Evolutionary conservation across 2,329 filamentous ascomycete species (phyloP), one percentile per base, ranked within the genome.

Genomic region (Aschersonia sp.): DNA sequence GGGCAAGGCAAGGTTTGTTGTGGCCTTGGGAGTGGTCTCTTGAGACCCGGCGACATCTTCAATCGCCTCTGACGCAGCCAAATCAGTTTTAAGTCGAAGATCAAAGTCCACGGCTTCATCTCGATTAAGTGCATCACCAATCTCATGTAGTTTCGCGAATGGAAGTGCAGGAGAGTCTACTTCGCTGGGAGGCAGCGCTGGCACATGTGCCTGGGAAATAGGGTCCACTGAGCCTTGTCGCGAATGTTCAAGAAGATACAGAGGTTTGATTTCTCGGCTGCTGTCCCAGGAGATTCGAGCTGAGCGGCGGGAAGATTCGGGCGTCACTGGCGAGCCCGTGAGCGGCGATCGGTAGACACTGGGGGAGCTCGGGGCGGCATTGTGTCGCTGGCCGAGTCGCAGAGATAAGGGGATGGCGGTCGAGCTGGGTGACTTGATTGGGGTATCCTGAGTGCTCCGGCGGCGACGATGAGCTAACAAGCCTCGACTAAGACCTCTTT

Each of bases 201-300:
- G 75, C 2, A 79, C 61, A 3, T 67, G 57, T 42, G 51, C 50
- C 9, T 49, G 51, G 1, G 71, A 59, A 30, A 62, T 53, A 29
- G 59, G 55, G 31, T 63, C 59, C 3, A 56, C 55, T 5, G 63
- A 57, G 43, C 62, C 62, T 42, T 69, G 65, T 6, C 70, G 67
- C 3, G 68, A 69, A 53, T 68, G 80, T 61, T 94, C 85, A 5
- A 94, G 78, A 29, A 95, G 79, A 63, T 85, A 91, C 6, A 96
- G 68, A 0, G 89, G 89, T 54, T 85, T 82, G 57, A 89, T 82
- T 59, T 92, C 87, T 48, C 76, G 76, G 20, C 73, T 74, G 53
- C 66, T 77, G 43, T 80, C 78, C 78, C 78, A 82, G 0, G 77
- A 81, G 9, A 68, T 78, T 9, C 78, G 70, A 29, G 69, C 57